phyloP scores from a whole-genome alignment of 495 filamentous ascomycete genomes.

The Glarea lozoyensis region DNA sequence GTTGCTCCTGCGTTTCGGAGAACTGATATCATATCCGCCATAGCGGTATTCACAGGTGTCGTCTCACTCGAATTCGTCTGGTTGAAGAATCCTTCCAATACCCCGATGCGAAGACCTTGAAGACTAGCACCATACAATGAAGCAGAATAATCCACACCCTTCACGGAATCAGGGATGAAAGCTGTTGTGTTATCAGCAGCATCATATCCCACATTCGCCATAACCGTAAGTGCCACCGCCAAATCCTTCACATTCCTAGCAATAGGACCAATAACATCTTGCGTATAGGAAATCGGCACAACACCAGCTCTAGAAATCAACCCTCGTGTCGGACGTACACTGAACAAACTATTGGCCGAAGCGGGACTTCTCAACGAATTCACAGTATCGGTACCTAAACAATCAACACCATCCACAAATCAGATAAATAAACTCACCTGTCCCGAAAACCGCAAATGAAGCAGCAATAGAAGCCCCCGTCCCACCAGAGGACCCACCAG shows the following conservation, averaged over 20 bases:
- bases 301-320: constrained; percentile 42
- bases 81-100: constrained; percentile 41
- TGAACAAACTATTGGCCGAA: constrained; percentile 52
- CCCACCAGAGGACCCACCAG: constrained; percentile 56
- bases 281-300: constrained; percentile 52
- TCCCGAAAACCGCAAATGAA: constrained; percentile 41
- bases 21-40: constrained; percentile 26
- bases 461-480: constrained; percentile 52
- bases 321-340: constrained; percentile 50
- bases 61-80: constrained; percentile 31
- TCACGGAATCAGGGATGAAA: constrained; percentile 24
- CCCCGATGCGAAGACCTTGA: constrained; percentile 34
- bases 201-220: constrained; percentile 41
- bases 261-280: constrained; percentile 54
- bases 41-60: constrained; percentile 38
- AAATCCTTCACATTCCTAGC: constrained; percentile 45
- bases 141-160: constrained; percentile 32
- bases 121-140: constrained; percentile 23
- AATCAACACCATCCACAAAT: not conserved
- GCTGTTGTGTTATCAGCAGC: constrained; percentile 34
- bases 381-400: constrained; percentile 53
- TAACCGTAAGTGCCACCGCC: constrained; percentile 43
- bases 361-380: constrained; percentile 55
- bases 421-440: not conserved
- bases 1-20: constrained; percentile 25